Base-by-base conservation (phyloP, 2,329 filamentous ascomycete species). In the Emericellopsis atlantica region DNA sequence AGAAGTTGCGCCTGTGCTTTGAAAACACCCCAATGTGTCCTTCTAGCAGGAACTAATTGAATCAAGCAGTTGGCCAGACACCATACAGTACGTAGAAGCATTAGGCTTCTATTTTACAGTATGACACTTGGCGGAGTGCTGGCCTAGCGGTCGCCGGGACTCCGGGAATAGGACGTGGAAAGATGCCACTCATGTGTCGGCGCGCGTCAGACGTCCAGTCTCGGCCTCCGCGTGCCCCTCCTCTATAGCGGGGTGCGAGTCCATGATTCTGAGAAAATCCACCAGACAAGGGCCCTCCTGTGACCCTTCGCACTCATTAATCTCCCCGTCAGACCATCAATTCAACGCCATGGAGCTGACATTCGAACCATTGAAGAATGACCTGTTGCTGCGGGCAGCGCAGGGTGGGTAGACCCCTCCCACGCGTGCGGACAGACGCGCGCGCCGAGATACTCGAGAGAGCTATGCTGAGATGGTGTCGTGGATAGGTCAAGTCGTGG, bases 291-390 rank as follows among this genome's bases (percentile, higher is more conserved):
- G 22, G 16, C 24, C 12, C 10, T 21, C 7, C 18, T 21, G 12
- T 18, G n/a, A 14, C 32, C n/a, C 32, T 14, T 22, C 16, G 6
- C 18, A 11, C 22, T 21, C 21, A 21, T 16, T 15, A 39, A 15
- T 24, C 33, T 21, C 9, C 34, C 36, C 36, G 24, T 9, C 35
- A 21, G 29, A 42, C 4, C 32, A 18, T 10, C 22, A 15, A 34
- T 43, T 18, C 41, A 39, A 36, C 51, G 71, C 53, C 49, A 88
- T 87, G 82, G 66, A 69, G 46, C 69, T 77, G 51, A 64, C 79
- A 53, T 95, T 95, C 53, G 78, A 81, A 53, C 85, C 88, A 43
- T 66, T 96, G 59, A 79, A 93, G 66, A 98, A 98, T 63, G 90
- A 98, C 57, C 69, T 96, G 52, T 72, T 98, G 56, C 70, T 98